Evolutionary conservation across 345 rosid genomes (phyloP).

Genomic region (Arabidopsis suecica): DNA sequence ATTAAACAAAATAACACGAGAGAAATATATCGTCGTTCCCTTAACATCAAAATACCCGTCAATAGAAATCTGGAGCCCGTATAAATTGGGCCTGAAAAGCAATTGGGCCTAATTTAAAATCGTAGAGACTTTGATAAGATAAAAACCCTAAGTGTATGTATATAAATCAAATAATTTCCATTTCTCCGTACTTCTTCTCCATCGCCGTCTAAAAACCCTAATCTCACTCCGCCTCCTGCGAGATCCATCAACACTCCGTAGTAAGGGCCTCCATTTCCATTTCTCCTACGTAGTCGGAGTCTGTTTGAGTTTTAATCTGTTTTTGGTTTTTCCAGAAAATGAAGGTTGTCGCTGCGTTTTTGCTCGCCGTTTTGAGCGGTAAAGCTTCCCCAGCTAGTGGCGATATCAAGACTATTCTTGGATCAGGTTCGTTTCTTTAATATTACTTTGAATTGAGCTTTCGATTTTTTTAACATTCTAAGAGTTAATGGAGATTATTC

Average conservation of each 20-base stretch:
- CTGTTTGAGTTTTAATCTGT: neutral
- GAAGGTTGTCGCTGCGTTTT: conserved; percentile 81
- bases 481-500: neutral
- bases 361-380: conserved; percentile 78
- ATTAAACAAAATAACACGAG: too few species aligned
- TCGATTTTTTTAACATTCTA: neutral
- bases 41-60: neutral
- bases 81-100: neutral
- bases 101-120: neutral
- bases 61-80: neutral
- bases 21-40: neutral
- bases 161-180: conserved; percentile 13
- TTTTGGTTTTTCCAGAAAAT: conserved; percentile 44
- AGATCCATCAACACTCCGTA: conserved; percentile 16
- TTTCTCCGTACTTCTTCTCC: neutral
- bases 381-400: conserved; percentile 58
- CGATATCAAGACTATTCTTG: conserved; percentile 67
- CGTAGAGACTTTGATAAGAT: neutral
- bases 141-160: conserved; percentile 37
- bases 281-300: too few species aligned
- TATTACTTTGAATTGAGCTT: neutral
- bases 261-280: conserved; percentile 9
- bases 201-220: conserved; percentile 27
- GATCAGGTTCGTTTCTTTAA: conserved; percentile 54
- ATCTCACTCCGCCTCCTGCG: too few species aligned